Conservation (phyloP, 1,139 yeast species). For the Hanseniaspora uvarum region DNA sequence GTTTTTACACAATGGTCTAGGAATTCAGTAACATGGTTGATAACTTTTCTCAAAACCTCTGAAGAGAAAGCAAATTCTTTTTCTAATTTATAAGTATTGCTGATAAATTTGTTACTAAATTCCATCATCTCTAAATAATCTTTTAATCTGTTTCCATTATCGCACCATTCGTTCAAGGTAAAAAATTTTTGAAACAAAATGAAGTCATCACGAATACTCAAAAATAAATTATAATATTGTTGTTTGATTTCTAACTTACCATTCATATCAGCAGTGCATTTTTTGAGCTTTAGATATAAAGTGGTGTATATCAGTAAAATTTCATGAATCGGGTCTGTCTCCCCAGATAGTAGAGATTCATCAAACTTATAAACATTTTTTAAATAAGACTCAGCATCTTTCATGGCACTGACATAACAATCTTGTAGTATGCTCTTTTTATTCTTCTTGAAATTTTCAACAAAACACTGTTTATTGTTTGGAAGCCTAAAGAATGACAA, state of each 20-base stretch:
- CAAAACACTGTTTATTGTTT: neutral
- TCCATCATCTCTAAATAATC: neutral
- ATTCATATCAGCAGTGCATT: neutral
- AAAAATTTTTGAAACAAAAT: neutral
- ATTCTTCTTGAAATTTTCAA: neutral
- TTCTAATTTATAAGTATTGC: neutral
- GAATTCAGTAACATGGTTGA: neutral
- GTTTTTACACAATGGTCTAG: neutral
- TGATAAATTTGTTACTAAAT: neutral
- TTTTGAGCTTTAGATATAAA: neutral
- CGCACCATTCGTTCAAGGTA: neutral
- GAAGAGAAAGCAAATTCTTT: too few relatives aligned
- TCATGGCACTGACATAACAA: neutral
- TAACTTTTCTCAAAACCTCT: neutral
- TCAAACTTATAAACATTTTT: neutral
- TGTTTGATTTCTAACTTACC: neutral
- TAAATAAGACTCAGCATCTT: neutral
- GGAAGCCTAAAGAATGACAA: neutral
- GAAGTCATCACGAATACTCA: neutral
- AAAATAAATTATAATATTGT: neutral
- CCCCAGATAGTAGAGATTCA: neutral
- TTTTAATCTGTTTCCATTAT: neutral
- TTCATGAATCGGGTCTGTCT: neutral
- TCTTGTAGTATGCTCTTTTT: neutral
- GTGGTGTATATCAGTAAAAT: neutral